Percentiles rank a stretch among this genome's conserved stretches.
phyloP scores from a whole-genome alignment of 2,329 filamentous ascomycete species.

The Orbilia quercus region DNA sequence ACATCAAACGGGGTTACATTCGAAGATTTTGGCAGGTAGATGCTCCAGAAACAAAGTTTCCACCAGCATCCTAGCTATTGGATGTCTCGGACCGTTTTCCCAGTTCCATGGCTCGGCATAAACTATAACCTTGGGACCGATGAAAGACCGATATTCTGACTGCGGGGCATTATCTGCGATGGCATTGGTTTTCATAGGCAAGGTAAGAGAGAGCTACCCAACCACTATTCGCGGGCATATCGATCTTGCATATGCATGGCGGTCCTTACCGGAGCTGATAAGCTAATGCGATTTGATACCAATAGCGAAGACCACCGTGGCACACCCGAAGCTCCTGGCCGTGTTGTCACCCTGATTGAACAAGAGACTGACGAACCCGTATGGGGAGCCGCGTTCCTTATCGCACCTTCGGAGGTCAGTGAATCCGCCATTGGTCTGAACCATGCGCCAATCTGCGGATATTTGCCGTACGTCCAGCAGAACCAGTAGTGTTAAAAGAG shows the following conservation, averaged over 20 bases:
- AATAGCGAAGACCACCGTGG: constrained; percentile 91
- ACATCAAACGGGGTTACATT: constrained; percentile 75
- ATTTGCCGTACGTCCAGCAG: constrained; percentile 15
- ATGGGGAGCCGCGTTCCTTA: constrained; percentile 94
- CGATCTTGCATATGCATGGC: constrained; percentile 33
- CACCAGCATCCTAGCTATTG: constrained; percentile 27
- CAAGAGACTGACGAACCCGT: constrained; percentile 74
- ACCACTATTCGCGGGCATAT: constrained; percentile 51
- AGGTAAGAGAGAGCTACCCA: constrained; percentile 25
- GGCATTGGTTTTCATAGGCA: constrained; percentile 59
- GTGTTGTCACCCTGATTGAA: constrained; percentile 92
- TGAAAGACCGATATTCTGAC: constrained; percentile 38
- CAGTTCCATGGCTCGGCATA: constrained; percentile 39
- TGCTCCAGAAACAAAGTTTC: constrained; percentile 52
- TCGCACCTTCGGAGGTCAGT: constrained; percentile 74
- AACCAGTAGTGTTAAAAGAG: constrained; percentile 29
- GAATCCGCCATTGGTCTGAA: constrained; percentile 33
- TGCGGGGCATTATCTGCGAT: constrained; percentile 60
- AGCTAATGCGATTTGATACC: constrained; percentile 45
- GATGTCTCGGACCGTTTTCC: constrained; percentile 52
- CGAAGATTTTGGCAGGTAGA: constrained; percentile 95
- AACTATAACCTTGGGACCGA: constrained; percentile 18
- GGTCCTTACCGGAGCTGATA: constrained; percentile 48
- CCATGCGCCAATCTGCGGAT: constrained; percentile 22
- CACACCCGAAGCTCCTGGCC: constrained; percentile 84